Conservation (phyloP, 2,329 filamentous ascomycete genomes). For the Fusarium incarnatum region DNA sequence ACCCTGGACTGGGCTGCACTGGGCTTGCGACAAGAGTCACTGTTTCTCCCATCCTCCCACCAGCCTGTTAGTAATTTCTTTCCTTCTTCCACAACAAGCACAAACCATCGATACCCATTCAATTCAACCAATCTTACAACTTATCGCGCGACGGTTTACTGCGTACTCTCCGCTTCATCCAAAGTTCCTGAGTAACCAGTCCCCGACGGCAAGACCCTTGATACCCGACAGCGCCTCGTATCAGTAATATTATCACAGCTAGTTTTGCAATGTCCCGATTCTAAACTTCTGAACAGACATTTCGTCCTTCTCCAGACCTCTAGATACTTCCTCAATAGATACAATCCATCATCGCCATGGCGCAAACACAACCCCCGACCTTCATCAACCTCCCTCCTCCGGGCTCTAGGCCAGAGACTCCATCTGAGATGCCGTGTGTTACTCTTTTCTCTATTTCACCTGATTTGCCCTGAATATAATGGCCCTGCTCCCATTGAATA, state of each 20-base stretch:
- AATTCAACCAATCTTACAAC: not conserved
- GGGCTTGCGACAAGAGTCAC: slow-evolving; percentile 25
- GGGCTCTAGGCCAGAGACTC: slow-evolving; percentile 84
- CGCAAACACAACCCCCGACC: slow-evolving; percentile 66
- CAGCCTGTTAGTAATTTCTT: not conserved
- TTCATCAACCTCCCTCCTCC: slow-evolving; percentile 87
- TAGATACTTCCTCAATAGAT: slow-evolving; percentile 2
- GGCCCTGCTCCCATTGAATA: not conserved
- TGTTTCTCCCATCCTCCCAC: not conserved
- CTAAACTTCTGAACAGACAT: not conserved
- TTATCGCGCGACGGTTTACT: not conserved
- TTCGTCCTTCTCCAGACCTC: not conserved
- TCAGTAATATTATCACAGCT: slow-evolving; percentile 3
- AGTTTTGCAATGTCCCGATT: not conserved
- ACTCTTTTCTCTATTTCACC: slow-evolving; percentile 22
- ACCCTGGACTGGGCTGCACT: slow-evolving; percentile 1
- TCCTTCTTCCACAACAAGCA: not conserved
- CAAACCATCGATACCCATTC: slow-evolving; percentile 1
- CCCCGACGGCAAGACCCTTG: slow-evolving; percentile 10
- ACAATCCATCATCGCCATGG: slow-evolving; percentile 47
- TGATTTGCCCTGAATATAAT: slow-evolving; percentile 5
- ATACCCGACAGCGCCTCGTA: slow-evolving; percentile 21
- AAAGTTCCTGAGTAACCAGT: slow-evolving; percentile 32
- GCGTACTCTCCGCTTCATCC: not conserved
- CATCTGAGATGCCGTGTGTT: slow-evolving; percentile 88